These are phyloP conservation scores for Linanthus parryae DNA, from an alignment of 148 eudicot genomes.

Conservation along the genomic window DNA sequence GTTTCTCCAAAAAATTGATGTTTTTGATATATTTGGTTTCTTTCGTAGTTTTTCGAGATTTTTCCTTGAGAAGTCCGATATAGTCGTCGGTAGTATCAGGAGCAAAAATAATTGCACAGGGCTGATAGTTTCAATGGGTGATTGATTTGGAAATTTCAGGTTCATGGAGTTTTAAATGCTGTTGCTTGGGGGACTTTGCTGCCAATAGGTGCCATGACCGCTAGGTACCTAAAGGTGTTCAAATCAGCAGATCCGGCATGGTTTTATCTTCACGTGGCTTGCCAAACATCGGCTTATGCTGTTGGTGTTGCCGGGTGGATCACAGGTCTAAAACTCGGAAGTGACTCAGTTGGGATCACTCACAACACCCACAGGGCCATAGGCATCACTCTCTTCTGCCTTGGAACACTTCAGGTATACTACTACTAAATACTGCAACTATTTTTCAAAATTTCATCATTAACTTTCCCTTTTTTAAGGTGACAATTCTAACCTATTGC, in stretches of 20 bases:
- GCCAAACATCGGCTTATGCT: constrained; percentile 41
- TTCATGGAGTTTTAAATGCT: constrained; percentile 43
- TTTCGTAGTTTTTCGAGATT: neutral
- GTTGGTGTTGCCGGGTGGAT: constrained; percentile 58
- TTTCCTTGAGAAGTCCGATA: neutral
- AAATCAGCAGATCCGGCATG: constrained; percentile 49
- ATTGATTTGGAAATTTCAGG: constrained; percentile 15
- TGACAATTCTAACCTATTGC: neutral
- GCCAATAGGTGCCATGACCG: constrained; percentile 47
- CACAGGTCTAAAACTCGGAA: constrained; percentile 52
- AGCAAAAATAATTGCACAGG: neutral
- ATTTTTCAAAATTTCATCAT: neutral
- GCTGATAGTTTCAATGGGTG: neutral
- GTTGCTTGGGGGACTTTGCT: constrained; percentile 51
- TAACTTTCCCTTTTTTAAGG: neutral
- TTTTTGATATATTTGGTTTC: neutral
- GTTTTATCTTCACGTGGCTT: constrained; percentile 47
- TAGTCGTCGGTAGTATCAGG: too few species aligned
- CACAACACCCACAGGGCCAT: constrained; percentile 35
- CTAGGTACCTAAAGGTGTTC: constrained; percentile 51
- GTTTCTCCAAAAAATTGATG: neutral
- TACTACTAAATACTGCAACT: constrained; percentile 1
- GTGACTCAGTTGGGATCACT: constrained; percentile 33
- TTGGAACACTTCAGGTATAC: constrained; percentile 45
- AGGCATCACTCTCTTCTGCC: constrained; percentile 40